phyloP scores from a whole-genome alignment of 257 asterid species.

The Perilla frutescens region DNA sequence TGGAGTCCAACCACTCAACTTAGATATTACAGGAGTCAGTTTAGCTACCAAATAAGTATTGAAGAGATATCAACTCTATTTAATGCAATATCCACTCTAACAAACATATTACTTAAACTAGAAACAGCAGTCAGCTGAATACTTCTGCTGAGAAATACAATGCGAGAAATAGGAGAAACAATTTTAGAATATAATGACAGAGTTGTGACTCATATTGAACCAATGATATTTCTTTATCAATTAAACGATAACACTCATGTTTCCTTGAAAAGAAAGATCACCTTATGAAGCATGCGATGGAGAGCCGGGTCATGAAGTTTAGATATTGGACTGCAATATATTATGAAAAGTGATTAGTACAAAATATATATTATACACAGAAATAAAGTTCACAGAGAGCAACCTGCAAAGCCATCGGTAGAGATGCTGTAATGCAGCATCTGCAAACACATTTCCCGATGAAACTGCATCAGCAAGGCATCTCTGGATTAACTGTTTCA shows the following conservation, averaged over 20 bases:
- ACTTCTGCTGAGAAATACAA: conserved; percentile 7
- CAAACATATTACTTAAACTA: conserved; percentile 13
- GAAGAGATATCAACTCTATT: conserved; percentile 3
- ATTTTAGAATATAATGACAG: conserved; percentile 9
- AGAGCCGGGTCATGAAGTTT: conserved; percentile 97
- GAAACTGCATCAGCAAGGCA: conserved; percentile 92
- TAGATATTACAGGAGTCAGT: conserved; percentile 3
- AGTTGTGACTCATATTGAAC: conserved; percentile 23
- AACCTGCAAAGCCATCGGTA: conserved; percentile 99
- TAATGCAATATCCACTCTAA: background rate
- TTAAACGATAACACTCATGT: conserved; percentile 25
- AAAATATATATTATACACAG: conserved; percentile 22
- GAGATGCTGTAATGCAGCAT: conserved; percentile 86
- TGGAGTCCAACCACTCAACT: conserved; percentile 13
- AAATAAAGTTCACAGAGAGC: conserved; percentile 33
- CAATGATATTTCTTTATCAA: conserved; percentile 19
- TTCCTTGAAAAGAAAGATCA: conserved; percentile 40
- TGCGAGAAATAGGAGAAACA: conserved; percentile 4
- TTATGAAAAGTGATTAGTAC: conserved; percentile 37
- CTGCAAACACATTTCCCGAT: conserved; percentile 94
- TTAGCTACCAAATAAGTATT: conserved; percentile 5
- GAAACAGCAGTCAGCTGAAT: conserved; percentile 29
- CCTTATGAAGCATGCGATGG: conserved; percentile 97
- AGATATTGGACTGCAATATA: conserved; percentile 84
- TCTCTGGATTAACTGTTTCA: conserved; percentile 91